Evolutionary conservation across 2,329 filamentous ascomycete species (phyloP).

Genomic region (Teratosphaeria pseudoeucalypti): DNA sequence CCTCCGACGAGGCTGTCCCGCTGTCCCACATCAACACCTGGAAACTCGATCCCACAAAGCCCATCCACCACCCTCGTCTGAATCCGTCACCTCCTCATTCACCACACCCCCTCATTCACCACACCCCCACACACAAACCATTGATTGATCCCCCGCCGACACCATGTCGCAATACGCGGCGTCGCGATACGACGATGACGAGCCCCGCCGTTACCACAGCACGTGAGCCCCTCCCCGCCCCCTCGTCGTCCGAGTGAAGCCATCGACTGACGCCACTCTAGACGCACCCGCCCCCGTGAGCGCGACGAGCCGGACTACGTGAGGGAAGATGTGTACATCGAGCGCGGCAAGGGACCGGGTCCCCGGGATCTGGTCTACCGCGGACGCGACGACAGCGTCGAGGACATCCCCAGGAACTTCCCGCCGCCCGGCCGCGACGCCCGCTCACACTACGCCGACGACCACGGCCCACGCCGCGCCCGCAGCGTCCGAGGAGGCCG

Average conservation of each 20-base stretch:
- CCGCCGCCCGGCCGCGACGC: slow-evolving; percentile 47
- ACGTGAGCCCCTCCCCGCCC: slow-evolving; percentile 8
- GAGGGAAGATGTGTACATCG: slow-evolving; percentile 40
- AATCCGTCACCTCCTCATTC: too few species aligned
- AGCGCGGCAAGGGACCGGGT: slow-evolving; percentile 32
- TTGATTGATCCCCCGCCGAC: slow-evolving; percentile 1
- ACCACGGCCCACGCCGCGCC: slow-evolving; percentile 41
- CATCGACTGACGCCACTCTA: slow-evolving; percentile 8
- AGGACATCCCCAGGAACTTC: slow-evolving; percentile 77
- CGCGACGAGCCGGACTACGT: slow-evolving; percentile 43
- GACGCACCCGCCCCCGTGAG: slow-evolving; percentile 32
- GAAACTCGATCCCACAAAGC: not conserved
- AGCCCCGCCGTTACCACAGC: slow-evolving; percentile 34
- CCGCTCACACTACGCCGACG: slow-evolving; percentile 20
- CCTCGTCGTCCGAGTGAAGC: not conserved
- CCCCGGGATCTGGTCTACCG: slow-evolving; percentile 41
- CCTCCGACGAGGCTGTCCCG: not conserved
- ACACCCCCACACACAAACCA: too few species aligned
- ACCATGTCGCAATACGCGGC: slow-evolving; percentile 42
- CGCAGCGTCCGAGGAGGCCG: slow-evolving; percentile 45
- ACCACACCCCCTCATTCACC: not conserved
- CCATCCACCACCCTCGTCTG: not conserved
- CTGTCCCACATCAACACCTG: not conserved
- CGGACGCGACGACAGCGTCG: slow-evolving; percentile 66
- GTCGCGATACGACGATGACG: slow-evolving; percentile 38